Conservation (phyloP, 1,284 basidiomycete species). For the Vanrija pseudolonga region DNA sequence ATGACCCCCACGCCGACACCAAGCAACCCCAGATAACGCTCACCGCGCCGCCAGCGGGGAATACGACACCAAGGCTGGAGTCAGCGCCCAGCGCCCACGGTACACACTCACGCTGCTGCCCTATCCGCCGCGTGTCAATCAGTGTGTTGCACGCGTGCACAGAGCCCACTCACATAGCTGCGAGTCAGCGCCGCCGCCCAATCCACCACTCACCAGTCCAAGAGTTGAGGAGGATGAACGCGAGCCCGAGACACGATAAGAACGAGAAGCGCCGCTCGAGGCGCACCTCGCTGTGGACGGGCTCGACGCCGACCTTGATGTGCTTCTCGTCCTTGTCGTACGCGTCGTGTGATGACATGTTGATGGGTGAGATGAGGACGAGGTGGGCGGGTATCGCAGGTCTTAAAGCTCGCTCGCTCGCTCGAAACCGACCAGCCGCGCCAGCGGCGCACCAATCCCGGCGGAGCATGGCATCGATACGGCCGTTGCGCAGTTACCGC, state of each 20-base stretch:
- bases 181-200: not conserved
- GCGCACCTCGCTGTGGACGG: no score
- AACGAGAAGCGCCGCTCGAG: constrained; percentile 18
- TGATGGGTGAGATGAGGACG: no score
- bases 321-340: no score
- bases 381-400: no score
- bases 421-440: no score
- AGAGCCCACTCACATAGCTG: not conserved
- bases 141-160: not conserved
- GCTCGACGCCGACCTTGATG: no score
- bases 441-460: no score
- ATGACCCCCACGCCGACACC: constrained; percentile 24
- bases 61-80: constrained; percentile 4
- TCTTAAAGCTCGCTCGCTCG: no score
- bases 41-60: constrained; percentile 37
- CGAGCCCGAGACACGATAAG: constrained; percentile 10
- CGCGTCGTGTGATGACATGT: no score
- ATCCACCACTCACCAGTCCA: constrained; percentile 5
- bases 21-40: constrained; percentile 41
- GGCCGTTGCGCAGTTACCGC: no score
- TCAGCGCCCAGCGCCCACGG: not conserved
- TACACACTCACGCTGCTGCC: no score
- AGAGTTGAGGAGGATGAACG: constrained; percentile 16
- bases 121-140: not conserved
- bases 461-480: no score